These are phyloP conservation scores for Botrytis tulipae DNA, from an alignment of 2,329 filamentous ascomycete species.

Conservation along the genomic window DNA sequence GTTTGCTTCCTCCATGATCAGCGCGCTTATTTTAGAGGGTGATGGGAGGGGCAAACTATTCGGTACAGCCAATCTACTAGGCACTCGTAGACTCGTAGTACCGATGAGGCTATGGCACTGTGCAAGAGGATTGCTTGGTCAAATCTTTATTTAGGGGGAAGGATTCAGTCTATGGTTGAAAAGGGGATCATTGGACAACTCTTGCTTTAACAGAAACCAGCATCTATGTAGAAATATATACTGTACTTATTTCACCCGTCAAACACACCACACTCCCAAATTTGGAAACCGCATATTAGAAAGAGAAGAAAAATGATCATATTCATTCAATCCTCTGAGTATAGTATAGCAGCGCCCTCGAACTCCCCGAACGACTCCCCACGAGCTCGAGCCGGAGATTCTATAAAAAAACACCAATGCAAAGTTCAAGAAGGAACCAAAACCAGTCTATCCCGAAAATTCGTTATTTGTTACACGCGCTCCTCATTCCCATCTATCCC, in stretches of 20 bases:
- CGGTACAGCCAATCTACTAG: background rate
- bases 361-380: conserved; percentile 15
- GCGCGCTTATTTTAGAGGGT: background rate
- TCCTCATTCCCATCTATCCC: conserved; percentile 18
- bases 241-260: background rate
- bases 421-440: conserved; percentile 5
- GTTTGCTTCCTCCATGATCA: background rate
- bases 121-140: background rate
- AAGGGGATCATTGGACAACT: background rate
- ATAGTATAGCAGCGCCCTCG: background rate
- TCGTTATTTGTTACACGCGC: conserved; percentile 20
- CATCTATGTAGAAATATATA: background rate
- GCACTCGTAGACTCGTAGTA: background rate
- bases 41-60: background rate
- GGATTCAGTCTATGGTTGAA: background rate
- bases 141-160: background rate
- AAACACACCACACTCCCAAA: background rate
- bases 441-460: conserved; percentile 17
- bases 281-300: background rate
- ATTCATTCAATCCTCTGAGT: background rate
- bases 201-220: background rate
- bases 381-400: conserved; percentile 21
- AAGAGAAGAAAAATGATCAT: background rate
- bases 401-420: conserved; percentile 25
- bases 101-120: background rate